Evolutionary conservation across 1,284 basidiomycete species (phyloP).

Genomic region (Sanghuangporus weigelae): DNA sequence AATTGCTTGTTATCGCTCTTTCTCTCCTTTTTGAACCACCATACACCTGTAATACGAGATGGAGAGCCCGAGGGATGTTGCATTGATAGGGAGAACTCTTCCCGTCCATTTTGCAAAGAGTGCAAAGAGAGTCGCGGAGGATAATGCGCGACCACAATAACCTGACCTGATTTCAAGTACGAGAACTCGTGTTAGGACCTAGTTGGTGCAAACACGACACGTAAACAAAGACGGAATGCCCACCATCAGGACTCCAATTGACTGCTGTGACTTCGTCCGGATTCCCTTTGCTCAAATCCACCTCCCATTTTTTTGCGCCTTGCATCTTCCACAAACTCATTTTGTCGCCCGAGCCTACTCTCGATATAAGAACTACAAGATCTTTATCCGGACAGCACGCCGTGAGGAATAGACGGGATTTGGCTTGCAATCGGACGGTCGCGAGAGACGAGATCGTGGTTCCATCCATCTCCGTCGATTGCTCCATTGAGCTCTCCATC

Average conservation of each 20-base stretch:
- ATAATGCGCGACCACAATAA: conserved; percentile 65
- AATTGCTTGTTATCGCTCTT: conserved; percentile 38
- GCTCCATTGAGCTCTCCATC: background rate
- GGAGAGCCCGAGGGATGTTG: conserved; percentile 19
- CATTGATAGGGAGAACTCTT: conserved; percentile 42
- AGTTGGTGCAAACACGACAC: background rate
- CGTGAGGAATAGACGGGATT: conserved; percentile 50
- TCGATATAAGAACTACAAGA: conserved; percentile 60
- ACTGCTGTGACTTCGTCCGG: conserved; percentile 51
- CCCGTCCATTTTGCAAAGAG: conserved; percentile 68
- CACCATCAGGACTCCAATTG: conserved; percentile 79
- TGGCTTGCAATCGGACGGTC: conserved; percentile 48
- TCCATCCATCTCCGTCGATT: conserved; percentile 37
- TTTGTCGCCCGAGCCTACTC: conserved; percentile 58
- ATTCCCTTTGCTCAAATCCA: conserved; percentile 45
- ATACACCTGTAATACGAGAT: conserved; percentile 45
- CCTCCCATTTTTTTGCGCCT: conserved; percentile 75
- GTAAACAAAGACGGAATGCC: conserved; percentile 19
- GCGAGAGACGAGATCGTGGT: conserved; percentile 38
- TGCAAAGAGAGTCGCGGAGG: conserved; percentile 64
- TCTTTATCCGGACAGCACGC: conserved; percentile 85
- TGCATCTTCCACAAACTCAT: conserved; percentile 76
- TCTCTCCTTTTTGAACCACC: conserved; percentile 64
- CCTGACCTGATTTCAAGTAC: conserved; percentile 47
- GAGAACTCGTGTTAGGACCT: conserved; percentile 13